Evolutionary conservation across 441 rosid species (phyloP).

Genomic region (Pelargonium myrrhifolium): DNA sequence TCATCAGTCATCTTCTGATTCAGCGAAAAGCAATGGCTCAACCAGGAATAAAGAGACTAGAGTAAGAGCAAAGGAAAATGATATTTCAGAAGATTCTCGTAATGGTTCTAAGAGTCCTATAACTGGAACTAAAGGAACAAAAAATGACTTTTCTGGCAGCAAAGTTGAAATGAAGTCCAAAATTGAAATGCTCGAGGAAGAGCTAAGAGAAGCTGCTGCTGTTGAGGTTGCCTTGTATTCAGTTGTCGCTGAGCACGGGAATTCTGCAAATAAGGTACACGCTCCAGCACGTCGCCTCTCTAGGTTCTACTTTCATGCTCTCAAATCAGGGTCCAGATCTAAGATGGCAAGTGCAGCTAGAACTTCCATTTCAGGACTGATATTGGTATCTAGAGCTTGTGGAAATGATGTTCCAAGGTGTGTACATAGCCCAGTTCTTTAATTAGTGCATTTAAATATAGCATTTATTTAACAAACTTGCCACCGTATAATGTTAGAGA

Average conservation of each 20-base stretch:
- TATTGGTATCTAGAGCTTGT: constrained; percentile 82
- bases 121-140: constrained; percentile 39
- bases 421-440: constrained; percentile 10
- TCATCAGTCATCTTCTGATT: constrained; percentile 54
- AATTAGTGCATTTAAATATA: background rate
- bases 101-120: constrained; percentile 28
- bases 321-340: constrained; percentile 38
- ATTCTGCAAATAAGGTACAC: constrained; percentile 83
- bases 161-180: constrained; percentile 62
- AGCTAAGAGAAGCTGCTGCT: constrained; percentile 88
- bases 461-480: background rate
- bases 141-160: constrained; percentile 40
- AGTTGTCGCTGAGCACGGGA: constrained; percentile 85
- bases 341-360: constrained; percentile 73
- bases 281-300: constrained; percentile 96
- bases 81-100: constrained; percentile 22
- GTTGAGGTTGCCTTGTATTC: constrained; percentile 83
- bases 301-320: constrained; percentile 76
- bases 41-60: constrained; percentile 28
- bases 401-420: constrained; percentile 98
- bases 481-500: background rate
- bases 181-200: constrained; percentile 77
- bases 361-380: constrained; percentile 73
- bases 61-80: constrained; percentile 39
- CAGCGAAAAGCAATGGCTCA: constrained; percentile 25